Evolutionary conservation across 73 alveolate genomes (phyloP), one percentile per base, ranked within the genome.

Genomic region (Halteria grandinella): DNA sequence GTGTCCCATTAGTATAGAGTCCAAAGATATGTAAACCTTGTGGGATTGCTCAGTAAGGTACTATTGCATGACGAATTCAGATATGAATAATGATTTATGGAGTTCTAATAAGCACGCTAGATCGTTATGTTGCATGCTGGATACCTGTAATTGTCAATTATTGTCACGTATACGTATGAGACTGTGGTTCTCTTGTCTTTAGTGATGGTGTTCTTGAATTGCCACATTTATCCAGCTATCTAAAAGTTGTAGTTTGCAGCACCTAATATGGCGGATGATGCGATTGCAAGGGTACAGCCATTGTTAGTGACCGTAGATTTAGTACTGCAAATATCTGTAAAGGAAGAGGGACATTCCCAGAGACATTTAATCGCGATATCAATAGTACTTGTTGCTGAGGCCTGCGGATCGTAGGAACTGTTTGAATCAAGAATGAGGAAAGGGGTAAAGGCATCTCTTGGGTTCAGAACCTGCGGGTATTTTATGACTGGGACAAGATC

Each of bases 381-480:
- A 36, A 59, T 60, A 20, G 77, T 60, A 24, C 77, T 59, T 18
- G 77, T 2, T 24, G 59, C 77, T 8, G 8, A 55, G 1, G 77
- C 77, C 24, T 60, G 43, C 8, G 77, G 77, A 60, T 60, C 77
- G 43, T 60, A 60, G 20, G 77, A 60, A 6, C 24, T 40, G 5
- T 55, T 60, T 37, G 59, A 55, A 40, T 60, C 24, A 11, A 60
- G 37, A 18, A 37, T 60, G 2, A 60, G 28, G 12, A 11, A 17
- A n/a, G n/a, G n/a, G n/a, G n/a, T n/a, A n/a, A n/a, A n/a, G n/a
- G 21, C 17, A n/a, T 60, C 77, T 18, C 48, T 60, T 14, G 43
- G 18, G 21, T 60, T 60, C 8, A 60, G 37, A 6, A 60, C 77
- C 27, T 12, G n/a, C 24, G 57, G 59, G 24, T 60, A 60, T n/a